Evolutionary conservation across 148 eudicot genomes (phyloP).

Genomic region (Cornus kousa): DNA sequence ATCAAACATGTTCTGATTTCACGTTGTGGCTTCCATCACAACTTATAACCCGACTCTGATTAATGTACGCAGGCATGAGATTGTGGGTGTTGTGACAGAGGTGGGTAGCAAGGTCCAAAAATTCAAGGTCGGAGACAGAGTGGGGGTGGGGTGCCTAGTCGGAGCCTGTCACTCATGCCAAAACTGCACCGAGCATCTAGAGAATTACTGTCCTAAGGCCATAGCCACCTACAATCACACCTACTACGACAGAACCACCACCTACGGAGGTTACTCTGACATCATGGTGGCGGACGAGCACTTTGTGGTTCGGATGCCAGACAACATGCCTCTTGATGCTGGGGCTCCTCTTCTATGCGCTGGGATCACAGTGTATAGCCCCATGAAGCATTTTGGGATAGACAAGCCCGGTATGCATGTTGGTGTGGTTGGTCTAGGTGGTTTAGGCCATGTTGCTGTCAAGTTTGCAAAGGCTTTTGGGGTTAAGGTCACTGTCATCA

Average conservation of each 20-base stretch:
- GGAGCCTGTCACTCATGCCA: constrained; percentile 30
- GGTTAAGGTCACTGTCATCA: constrained; percentile 37
- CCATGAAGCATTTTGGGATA: constrained; percentile 30
- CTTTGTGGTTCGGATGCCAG: constrained; percentile 7
- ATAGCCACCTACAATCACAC: constrained; percentile 7
- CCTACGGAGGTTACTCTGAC: constrained; percentile 33
- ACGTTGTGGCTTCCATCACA: too few relatives aligned
- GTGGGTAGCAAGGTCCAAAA: constrained; percentile 29
- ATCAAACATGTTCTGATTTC: too few relatives aligned
- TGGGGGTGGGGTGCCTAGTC: constrained; percentile 31
- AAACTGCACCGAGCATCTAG: constrained; percentile 14
- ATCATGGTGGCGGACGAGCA: constrained; percentile 27
- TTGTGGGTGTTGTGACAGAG: constrained; percentile 18
- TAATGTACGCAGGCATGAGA: constrained; percentile 12
- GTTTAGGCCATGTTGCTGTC: constrained; percentile 37
- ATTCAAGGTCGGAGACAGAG: constrained; percentile 31
- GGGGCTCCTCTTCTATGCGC: constrained; percentile 48
- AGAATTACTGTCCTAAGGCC: constrained; percentile 14
- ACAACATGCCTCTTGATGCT: constrained; percentile 25
- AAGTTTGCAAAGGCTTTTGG: constrained; percentile 49
- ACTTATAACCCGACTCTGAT: too few relatives aligned
- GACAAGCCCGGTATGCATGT: constrained; percentile 35
- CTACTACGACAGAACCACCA: constrained; percentile 24
- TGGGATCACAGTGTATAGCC: constrained; percentile 47
- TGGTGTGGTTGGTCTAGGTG: constrained; percentile 44